Base-by-base conservation (phyloP, 2,329 filamentous ascomycete genomes). In the Xylariaceae sp. region DNA sequence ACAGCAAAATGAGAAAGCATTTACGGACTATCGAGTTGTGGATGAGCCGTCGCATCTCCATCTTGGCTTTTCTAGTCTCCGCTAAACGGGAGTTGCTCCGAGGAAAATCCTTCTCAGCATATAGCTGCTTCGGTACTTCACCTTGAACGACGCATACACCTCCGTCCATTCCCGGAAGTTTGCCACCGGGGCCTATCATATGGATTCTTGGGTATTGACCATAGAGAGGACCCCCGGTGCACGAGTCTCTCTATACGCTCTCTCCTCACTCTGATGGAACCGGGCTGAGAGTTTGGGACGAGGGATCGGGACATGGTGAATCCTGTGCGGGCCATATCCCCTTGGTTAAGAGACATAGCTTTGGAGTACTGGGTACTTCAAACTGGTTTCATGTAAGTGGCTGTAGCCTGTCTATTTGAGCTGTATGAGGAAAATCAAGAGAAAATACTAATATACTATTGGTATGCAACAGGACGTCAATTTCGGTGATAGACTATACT, bases 1-100 rank as follows among this genome's bases (percentile, higher is more conserved):
- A 7, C 3, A 19, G 8, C 16, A 2, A 16, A 43, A 22, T 39
- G 8, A 5, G 12, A 21, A 22, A 34, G 3, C 15, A 47, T 40
- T 44, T 50, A 50, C 48, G 54, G 41, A 56, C 46, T 18, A 52
- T 49, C 15, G 45, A 32, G 19, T 26, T 46, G 41, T 56, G 54
- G 2, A 47, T 26, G 13, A 53, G 41, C 34, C 30, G 22, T 6
- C 46, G 42, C 49, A 53, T 41, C 21, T n/a, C n/a, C 5, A 56
- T 56, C 42, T 56, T 49, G n/a, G 13, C n/a, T 32, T 47, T 56
- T 37, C 45, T 12, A 53, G 26, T 22, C 22, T n/a, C 15, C 21
- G 16, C 9, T 30, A 37, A 29, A 34, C 13, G 26, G 45, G 1
- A 13, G 12, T 13, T 22, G 7, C 15, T 26, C 10, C 22, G n/a